Percentiles rank a stretch among this genome's conserved stretches.
Evolutionary conservation across 2,329 filamentous ascomycete genomes (phyloP).

Genomic region (Chaetothyriales sp.): DNA sequence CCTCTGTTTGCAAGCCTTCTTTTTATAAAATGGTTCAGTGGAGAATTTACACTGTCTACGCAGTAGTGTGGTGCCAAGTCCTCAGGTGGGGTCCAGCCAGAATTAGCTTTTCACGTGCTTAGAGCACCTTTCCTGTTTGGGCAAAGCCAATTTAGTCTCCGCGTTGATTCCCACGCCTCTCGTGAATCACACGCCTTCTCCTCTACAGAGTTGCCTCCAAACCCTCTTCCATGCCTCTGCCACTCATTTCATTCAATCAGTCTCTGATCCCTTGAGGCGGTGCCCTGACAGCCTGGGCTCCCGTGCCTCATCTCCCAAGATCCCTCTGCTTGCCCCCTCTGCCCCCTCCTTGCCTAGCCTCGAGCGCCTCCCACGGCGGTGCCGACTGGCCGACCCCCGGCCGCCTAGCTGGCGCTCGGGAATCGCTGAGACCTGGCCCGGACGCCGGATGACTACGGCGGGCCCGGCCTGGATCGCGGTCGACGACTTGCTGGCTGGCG

Average conservation of each 20-base stretch:
- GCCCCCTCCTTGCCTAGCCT: background rate
- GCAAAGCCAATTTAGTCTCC: background rate
- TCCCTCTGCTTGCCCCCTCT: background rate
- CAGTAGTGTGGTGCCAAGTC: background rate
- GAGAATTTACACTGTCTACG: background rate
- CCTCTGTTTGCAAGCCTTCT: too few relatives aligned
- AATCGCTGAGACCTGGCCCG: background rate
- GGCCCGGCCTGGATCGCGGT: background rate
- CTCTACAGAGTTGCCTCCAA: background rate
- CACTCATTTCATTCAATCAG: background rate
- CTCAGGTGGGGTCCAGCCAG: too few relatives aligned
- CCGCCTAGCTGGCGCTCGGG: background rate
- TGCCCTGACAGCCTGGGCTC: background rate
- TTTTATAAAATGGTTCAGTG: background rate
- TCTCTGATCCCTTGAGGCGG: background rate
- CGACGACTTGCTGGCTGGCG: background rate
- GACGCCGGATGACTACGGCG: background rate
- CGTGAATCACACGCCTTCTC: background rate
- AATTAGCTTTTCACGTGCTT: background rate
- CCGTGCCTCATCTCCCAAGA: background rate
- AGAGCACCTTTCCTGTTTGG: background rate
- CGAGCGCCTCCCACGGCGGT: background rate
- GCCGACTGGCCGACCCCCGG: background rate
- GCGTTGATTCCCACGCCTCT: background rate
- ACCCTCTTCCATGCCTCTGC: background rate